Base-by-base conservation (phyloP, 179 eudicot genomes). In the Beta lomatogona region DNA sequence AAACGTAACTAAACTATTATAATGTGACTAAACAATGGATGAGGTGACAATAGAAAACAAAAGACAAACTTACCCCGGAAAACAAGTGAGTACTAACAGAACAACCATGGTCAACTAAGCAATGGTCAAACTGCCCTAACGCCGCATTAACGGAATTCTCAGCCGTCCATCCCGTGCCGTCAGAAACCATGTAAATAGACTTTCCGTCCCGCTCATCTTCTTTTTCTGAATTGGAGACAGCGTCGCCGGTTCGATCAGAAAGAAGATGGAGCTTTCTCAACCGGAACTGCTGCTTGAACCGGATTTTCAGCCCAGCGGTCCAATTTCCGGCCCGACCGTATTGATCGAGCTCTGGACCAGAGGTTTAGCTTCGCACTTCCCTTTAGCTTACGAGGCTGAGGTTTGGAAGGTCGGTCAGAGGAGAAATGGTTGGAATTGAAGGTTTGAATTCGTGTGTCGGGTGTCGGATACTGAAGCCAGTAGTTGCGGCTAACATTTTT, bases 161-260 rank as follows among this genome's bases (percentile, higher is more conserved):
- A 66, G 88, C 99, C 83, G 98, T 95, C 98, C 97, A 94, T 21
- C 99, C 99, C 0, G 99, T 94, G 1, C 98, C 96, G 64, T 95
- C 99, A 5, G 99, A 95, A 7, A 95, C 94, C 89, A 95, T 90
- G 46, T 90, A 95, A 10, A 95, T 95, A 59, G 90, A 78, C 90
- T 92, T 95, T 36, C 78, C 93, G 31, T n/a, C 82, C n/a, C 52
- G 44, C 16, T 84, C 86, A 68, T 69, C 88, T 79, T 86, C 90
- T 1, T 78, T 86, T 50, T 50, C 83, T 0, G 52, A 60, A 18
- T 61, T 73, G 12, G 76, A 71, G 13, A 21, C 60, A 58, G 50
- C 69, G 13, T 69, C 79, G 13, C 45, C 75, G 55, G 52, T 75
- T 67, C 52, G 71, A 22, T 68, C 55, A n/a, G 36, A 46, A 31